Base-by-base conservation (phyloP, 2,329 filamentous ascomycete species). In the Colletotrichum sp. region DNA sequence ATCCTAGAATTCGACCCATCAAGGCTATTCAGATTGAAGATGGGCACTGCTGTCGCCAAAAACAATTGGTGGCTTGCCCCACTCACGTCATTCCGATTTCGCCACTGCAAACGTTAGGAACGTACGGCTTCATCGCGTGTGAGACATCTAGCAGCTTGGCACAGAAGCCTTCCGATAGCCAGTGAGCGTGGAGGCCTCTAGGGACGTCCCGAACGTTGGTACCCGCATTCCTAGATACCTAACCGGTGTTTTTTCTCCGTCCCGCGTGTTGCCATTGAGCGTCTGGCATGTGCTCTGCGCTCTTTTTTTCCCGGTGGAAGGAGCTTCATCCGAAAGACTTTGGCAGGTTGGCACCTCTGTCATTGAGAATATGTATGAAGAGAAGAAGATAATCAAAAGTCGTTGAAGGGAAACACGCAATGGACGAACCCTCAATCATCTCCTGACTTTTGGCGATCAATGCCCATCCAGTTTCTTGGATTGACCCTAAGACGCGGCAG, bases 71-170 rank as follows among this genome's bases (percentile, higher is more conserved):
- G 43, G 43, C 43, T 48, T 43, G 38, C 3, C 3, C n/a, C 43
- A 21, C n/a, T 52, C 12, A 52, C n/a, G n/a, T 21, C 43, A 52
- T 21, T 24, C 43, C n/a, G n/a, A 4, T 52, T 52, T 52, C n/a
- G 43, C 43, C 43, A 52, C 43, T 52, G 43, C 43, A 52, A 52
- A 52, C 43, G 43, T 52, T 13, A 52, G 43, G 43, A 52, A 52
- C 43, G 43, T 52, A 52, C n/a, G n/a, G 43, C 43, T 52, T n/a
- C 38, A 48, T 48, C 18, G 38, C n/a, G n/a, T 52, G 43, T 52
- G n/a, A 52, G 43, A 52, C 43, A 52, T 21, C 43, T 52, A 21
- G 43, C n/a, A 52, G 43, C 43, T 21, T 52, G n/a, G 43, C 12
- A 52, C 43, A 52, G n/a, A 21, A 52, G 43, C 43, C 1, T 0